These are phyloP conservation scores for Populus tomentosa DNA, from an alignment of 441 rosid genomes.

Conservation along the genomic window DNA sequence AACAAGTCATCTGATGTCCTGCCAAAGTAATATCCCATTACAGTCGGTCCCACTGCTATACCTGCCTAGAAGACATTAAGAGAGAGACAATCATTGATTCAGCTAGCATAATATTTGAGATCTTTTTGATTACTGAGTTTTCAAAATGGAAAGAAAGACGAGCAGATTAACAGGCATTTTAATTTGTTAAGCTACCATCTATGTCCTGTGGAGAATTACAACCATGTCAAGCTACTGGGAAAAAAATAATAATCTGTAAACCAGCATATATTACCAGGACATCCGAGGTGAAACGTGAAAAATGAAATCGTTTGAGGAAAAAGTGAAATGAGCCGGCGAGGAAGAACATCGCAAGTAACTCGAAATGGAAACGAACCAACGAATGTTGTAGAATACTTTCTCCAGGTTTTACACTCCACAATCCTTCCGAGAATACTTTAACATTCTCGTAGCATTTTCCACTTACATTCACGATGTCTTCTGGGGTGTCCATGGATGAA, in stretches of 20 bases:
- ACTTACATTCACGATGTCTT: constrained; percentile 4
- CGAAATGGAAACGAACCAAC: constrained; percentile 11
- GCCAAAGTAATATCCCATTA: constrained; percentile 14
- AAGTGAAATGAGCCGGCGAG: constrained; percentile 17
- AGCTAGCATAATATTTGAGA: neutral
- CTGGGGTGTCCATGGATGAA: neutral
- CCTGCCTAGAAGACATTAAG: constrained; percentile 23
- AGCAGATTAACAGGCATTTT: neutral
- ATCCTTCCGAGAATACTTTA: constrained; percentile 19
- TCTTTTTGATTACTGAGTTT: neutral
- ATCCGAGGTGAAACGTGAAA: constrained; percentile 34
- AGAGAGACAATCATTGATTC: neutral
- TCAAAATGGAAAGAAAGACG: neutral
- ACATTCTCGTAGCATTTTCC: constrained; percentile 17
- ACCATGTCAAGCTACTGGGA: neutral
- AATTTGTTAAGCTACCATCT: too few species aligned
- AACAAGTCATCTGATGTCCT: constrained; percentile 11
- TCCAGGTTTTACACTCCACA: constrained; percentile 12
- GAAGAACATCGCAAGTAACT: constrained; percentile 10
- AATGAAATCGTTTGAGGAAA: constrained; percentile 6
- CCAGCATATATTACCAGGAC: constrained; percentile 23
- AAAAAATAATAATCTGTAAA: neutral
- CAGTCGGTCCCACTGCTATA: constrained; percentile 26
- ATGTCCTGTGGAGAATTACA: neutral
- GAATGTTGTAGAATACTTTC: constrained; percentile 22